These are phyloP conservation scores for Trebouxia sp. DNA, from an alignment of 139 green algal species.

Conservation along the genomic window DNA sequence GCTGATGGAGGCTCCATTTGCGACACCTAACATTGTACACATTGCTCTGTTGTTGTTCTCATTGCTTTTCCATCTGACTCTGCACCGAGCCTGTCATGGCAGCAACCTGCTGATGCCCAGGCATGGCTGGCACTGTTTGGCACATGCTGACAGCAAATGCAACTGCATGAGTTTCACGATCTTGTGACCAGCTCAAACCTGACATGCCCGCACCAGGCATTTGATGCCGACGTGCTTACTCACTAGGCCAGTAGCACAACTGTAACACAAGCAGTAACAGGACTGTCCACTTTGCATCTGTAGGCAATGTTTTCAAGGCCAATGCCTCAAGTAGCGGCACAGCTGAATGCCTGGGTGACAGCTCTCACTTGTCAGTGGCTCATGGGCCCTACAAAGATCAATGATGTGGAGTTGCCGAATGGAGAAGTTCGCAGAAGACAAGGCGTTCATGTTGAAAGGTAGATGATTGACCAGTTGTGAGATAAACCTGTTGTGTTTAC, in stretches of 20 bases:
- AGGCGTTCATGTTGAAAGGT: conserved; percentile 77
- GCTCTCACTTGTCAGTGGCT: conserved; percentile 88
- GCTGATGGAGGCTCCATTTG: not conserved
- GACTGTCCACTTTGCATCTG: too few relatives aligned
- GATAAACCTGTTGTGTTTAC: not conserved
- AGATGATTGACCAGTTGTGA: not conserved
- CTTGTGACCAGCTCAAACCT: not conserved
- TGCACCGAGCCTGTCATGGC: not conserved
- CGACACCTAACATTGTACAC: not conserved
- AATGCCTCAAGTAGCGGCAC: conserved; percentile 55
- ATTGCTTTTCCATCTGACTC: not conserved
- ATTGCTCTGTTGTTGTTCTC: not conserved
- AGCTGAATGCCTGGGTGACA: conserved; percentile 83
- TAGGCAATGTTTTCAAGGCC: conserved; percentile 60
- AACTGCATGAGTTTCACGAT: not conserved
- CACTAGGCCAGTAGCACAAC: too few relatives aligned
- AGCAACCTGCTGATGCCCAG: not conserved
- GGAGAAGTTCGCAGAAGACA: conserved; percentile 56
- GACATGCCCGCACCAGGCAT: too few relatives aligned
- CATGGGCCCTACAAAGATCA: conserved; percentile 84
- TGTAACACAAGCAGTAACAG: too few relatives aligned
- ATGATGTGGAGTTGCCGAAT: conserved; percentile 78
- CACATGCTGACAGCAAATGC: not conserved
- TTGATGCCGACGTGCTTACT: too few relatives aligned
- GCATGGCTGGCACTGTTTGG: not conserved